Conservation (phyloP, 331 rosid species). For the Dryas integrifolia region DNA sequence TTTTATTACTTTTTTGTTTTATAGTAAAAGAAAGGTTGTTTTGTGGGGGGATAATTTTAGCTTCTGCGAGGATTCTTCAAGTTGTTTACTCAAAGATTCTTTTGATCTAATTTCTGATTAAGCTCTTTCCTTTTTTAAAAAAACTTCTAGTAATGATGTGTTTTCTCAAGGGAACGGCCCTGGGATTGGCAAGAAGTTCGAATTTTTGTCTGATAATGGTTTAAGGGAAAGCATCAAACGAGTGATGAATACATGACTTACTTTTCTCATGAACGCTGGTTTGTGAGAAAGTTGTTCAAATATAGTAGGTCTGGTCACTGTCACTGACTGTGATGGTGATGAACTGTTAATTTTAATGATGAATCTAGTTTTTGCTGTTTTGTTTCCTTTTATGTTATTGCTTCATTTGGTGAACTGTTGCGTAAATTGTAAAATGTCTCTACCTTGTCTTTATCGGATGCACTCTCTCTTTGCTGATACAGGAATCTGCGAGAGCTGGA, state of each 20-base stretch:
- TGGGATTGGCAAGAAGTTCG: neutral
- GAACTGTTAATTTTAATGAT: neutral
- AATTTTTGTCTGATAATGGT: neutral
- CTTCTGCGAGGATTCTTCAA: neutral
- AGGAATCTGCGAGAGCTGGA: constrained; percentile 82
- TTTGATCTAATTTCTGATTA: neutral
- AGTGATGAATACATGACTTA: neutral
- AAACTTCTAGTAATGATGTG: neutral
- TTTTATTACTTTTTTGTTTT: neutral
- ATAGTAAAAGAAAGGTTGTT: neutral
- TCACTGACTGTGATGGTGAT: neutral
- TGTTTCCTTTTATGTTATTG: neutral
- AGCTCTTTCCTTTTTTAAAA: neutral
- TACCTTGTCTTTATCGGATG: neutral
- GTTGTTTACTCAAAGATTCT: neutral
- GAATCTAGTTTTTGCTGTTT: neutral
- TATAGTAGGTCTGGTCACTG: neutral
- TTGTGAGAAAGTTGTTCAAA: neutral
- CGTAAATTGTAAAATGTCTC: neutral
- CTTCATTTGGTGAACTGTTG: neutral
- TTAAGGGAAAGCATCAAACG: neutral
- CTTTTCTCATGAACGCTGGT: neutral
- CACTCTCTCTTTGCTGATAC: constrained; percentile 25
- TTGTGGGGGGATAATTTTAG: too few species aligned
- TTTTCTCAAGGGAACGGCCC: neutral